Evolutionary conservation across 495 filamentous ascomycete genomes (phyloP).

Genomic region (Trichoderma parareesei): DNA sequence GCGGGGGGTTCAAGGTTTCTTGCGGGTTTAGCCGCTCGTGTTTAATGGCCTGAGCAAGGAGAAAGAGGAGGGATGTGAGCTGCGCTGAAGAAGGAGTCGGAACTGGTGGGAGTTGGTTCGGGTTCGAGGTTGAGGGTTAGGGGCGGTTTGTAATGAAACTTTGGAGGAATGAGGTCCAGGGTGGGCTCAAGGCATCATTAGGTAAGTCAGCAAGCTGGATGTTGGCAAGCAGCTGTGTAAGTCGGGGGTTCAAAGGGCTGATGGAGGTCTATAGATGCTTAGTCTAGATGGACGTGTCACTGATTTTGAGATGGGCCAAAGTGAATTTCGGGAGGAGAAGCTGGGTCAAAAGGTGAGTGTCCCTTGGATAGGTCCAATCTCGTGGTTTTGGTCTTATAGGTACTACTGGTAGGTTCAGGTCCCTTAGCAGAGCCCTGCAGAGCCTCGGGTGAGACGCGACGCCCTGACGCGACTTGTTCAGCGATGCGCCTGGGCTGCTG

Average conservation of each 20-base stretch:
- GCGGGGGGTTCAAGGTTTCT: not conserved
- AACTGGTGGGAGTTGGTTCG: not conserved
- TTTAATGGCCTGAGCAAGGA: not conserved
- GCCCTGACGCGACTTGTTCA: constrained; percentile 19
- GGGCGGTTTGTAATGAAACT: not conserved
- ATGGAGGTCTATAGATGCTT: no score
- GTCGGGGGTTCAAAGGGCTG: no score
- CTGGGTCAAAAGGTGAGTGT: no score
- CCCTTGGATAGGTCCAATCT: no score
- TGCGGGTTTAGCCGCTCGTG: not conserved
- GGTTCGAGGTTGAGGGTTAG: not conserved
- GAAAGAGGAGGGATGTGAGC: not conserved
- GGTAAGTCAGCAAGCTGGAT: no score
- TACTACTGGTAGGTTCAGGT: no score
- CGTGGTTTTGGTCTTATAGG: no score
- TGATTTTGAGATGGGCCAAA: not conserved
- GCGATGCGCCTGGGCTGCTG: not conserved
- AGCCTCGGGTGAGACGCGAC: constrained; percentile 21
- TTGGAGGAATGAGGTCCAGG: no score
- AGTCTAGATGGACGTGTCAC: no score
- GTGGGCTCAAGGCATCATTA: no score
- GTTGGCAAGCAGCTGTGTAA: no score
- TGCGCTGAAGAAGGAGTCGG: not conserved
- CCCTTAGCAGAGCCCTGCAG: not conserved
- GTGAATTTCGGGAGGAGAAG: no score